A percentile compares a stretch with the other conserved stretches of the same genome.
Evolutionary conservation across 305 asterid genomes (phyloP).

Genomic region (Fraxinus platypoda): DNA sequence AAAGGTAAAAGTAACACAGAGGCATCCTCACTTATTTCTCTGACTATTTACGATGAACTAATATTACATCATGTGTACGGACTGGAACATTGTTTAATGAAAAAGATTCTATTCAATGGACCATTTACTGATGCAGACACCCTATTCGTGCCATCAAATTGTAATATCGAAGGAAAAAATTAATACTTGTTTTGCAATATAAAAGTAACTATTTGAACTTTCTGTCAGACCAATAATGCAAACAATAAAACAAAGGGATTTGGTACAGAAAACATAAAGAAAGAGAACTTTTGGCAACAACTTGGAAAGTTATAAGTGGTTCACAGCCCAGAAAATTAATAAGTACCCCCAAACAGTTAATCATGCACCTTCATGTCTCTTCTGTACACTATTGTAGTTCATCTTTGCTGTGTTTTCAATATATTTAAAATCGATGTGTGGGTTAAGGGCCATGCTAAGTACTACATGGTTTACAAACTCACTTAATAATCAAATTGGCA

Average conservation of each 20-base stretch:
- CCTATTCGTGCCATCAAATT: neutral
- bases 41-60: neutral
- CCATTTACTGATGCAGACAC: slow-evolving; percentile 2
- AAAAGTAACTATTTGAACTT: neutral
- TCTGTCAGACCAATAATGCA: neutral
- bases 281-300: neutral
- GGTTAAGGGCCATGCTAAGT: too few species aligned
- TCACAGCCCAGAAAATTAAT: neutral
- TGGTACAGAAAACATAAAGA: slow-evolving; percentile 1
- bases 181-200: neutral
- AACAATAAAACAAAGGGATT: neutral
- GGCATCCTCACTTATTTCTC: neutral
- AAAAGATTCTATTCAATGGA: neutral
- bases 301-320: neutral
- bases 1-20: neutral
- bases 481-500: neutral
- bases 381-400: neutral
- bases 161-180: neutral
- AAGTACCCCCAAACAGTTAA: neutral
- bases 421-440: neutral
- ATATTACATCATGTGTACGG: neutral
- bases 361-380: slow-evolving; percentile 10
- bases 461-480: too few species aligned
- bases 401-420: neutral
- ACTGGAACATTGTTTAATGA: neutral